Evolutionary conservation across 73 alveolate species (phyloP), one percentile per base, ranked within the genome.

Genomic region (Paramecium pentaurelia): DNA sequence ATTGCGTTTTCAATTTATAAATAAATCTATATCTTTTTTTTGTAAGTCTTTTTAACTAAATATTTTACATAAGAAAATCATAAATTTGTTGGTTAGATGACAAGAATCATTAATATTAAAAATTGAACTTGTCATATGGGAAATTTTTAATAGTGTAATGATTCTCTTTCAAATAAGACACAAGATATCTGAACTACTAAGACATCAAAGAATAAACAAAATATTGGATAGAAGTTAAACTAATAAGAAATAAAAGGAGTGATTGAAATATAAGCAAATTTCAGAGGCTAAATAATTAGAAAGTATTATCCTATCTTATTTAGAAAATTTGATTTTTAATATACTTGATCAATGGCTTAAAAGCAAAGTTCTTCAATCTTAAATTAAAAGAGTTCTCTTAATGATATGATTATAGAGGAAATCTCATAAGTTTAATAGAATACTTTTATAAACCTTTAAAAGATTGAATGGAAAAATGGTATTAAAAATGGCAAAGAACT

Each of bases 391-490:
- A 32, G 51, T 34, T 28, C 84, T 34, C 30, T 18, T 12, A 10
- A 68, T 32, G 47, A 28, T 12, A 16, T 68, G 10, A 8, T 32
- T 32, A 68, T 32, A 68, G 25, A 12, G 11, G 27, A 68, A 32
- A 34, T n/a, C 6, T 54, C 7, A 54, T 54, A 54, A 54, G 9
- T 54, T 20, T 18, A 54, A 54, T 18, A 54, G 70, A 54, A 54
- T 54, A 54, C 70, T 54, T 10, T 7, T 54, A 54, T 54, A 54
- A 25, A 18, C 16, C 6, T 20, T n/a, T 2, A 54, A 54, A 54
- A 54, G 70, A 54, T 54, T 54, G 95, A 90, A 58, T 90, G 95
- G 95, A 58, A 27, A n/a, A 71, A 93, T 71, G 90, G 80, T 92
- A 30, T 34, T 6, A 60, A 77, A 51, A 37, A 68, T 60, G 93